A percentile compares a stretch with the other conserved stretches of the same genome.
phyloP scores from a whole-genome alignment of 257 asterid species.

The Coffea eugenioides region DNA sequence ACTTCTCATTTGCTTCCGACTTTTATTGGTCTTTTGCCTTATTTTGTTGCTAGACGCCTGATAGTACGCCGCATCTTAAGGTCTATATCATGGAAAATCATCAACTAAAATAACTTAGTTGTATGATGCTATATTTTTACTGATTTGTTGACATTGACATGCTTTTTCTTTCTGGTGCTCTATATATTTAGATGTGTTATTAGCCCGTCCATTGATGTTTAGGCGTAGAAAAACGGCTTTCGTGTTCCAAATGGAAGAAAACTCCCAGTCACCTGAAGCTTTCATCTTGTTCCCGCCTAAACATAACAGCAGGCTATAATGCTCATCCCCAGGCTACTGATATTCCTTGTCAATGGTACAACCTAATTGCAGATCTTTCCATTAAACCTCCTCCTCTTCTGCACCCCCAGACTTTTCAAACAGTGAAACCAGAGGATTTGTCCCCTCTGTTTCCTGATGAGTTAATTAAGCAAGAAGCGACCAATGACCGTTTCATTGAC shows the following conservation, averaged over 20 bases:
- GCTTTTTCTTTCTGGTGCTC: not conserved
- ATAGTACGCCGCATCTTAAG: too few species aligned
- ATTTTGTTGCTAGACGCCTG: not conserved
- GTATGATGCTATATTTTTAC: not conserved
- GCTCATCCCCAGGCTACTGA: conserved; percentile 34
- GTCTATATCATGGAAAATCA: not conserved
- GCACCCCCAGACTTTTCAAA: conserved; percentile 71
- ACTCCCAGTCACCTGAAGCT: conserved; percentile 28
- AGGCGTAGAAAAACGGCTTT: conserved; percentile 15
- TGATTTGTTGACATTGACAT: not conserved
- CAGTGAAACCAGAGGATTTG: conserved; percentile 71
- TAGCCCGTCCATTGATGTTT: not conserved
- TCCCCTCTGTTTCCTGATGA: conserved; percentile 79
- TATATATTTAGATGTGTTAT: not conserved
- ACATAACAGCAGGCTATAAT: conserved; percentile 23
- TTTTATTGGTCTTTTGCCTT: not conserved
- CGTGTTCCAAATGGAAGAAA: conserved; percentile 25
- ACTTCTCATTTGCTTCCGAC: too few species aligned
- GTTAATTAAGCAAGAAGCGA: conserved; percentile 68
- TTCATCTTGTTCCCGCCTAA: conserved; percentile 29
- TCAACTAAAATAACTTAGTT: too few species aligned
- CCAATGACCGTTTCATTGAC: conserved; percentile 56
- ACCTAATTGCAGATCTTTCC: conserved; percentile 73
- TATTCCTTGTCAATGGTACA: conserved; percentile 82
- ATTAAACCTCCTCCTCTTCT: conserved; percentile 80